Conservation (phyloP, 176 grass and related monocot species). For the Dactylis glomerata region DNA sequence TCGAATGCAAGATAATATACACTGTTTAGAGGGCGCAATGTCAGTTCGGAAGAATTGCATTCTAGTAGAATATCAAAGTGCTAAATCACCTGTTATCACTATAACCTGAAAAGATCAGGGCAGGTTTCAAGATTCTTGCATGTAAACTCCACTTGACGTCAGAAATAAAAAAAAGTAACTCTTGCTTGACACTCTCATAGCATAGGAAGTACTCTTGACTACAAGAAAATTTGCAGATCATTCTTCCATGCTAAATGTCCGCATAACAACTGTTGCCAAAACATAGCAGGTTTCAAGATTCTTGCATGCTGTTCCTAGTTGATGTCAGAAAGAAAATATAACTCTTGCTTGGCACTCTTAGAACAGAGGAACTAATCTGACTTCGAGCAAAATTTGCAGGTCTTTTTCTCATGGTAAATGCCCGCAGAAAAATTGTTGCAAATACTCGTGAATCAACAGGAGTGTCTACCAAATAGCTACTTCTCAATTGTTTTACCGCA, state of each 20-base stretch:
- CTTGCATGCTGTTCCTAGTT: not conserved
- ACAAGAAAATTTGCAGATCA: not conserved
- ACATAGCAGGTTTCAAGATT: not conserved
- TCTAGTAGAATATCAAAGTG: not conserved
- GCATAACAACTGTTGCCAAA: too few species aligned
- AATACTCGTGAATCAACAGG: too few species aligned
- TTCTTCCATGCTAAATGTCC: too few species aligned
- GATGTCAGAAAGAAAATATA: not conserved
- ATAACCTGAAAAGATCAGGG: not conserved
- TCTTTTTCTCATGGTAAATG: not conserved
- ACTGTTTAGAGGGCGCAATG: not conserved
- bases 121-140: not conserved
- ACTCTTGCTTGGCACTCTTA: not conserved
- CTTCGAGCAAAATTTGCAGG: not conserved
- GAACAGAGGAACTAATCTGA: not conserved
- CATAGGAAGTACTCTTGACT: not conserved
- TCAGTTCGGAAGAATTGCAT: not conserved
- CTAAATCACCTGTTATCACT: not conserved
- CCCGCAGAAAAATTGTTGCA: too few species aligned
- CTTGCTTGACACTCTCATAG: too few species aligned
- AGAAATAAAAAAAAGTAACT: too few species aligned
- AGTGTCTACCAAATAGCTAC: too few species aligned
- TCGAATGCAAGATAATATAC: not conserved
- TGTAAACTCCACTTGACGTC: too few species aligned
- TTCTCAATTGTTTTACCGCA: too few species aligned